Evolutionary conservation across 352 stramenopile genomes (phyloP).

Genomic region (Pythium oligandrum): DNA sequence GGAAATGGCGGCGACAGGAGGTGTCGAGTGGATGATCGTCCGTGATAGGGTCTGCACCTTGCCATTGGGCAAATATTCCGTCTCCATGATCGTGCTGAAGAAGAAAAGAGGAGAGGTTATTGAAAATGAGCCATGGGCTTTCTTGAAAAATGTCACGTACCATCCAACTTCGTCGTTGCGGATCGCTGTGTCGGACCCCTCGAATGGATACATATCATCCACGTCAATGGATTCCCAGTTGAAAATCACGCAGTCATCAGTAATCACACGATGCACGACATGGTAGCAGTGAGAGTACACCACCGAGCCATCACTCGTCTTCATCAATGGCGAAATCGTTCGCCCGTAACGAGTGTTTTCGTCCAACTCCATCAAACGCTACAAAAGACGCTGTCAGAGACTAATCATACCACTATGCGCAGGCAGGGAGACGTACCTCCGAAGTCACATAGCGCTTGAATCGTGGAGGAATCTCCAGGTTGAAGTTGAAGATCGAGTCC

Average conservation of each 20-base stretch:
- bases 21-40: constrained; percentile 66
- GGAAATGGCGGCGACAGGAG: constrained; percentile 54
- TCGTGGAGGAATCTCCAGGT: constrained; percentile 59
- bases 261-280: constrained; percentile 51
- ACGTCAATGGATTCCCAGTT: constrained; percentile 64
- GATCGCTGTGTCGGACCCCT: constrained; percentile 50
- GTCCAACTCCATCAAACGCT: constrained; percentile 71
- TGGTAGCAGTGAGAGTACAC: constrained; percentile 82
- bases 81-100: constrained; percentile 60
- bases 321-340: constrained; percentile 65
- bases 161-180: constrained; percentile 79
- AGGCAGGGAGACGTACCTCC: constrained; percentile 14
- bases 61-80: constrained; percentile 40
- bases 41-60: constrained; percentile 51
- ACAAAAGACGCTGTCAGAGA: constrained; percentile 1
- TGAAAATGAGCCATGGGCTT: too few species aligned
- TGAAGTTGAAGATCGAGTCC: constrained; percentile 77
- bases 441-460: constrained; percentile 64
- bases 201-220: constrained; percentile 64
- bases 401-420: background rate
- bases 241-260: constrained; percentile 54
- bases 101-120: background rate
- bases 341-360: constrained; percentile 73
- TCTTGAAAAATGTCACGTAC: constrained; percentile 24
- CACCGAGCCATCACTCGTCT: constrained; percentile 44